Evolutionary conservation across 768 basidiomycete species (phyloP), one percentile per base, ranked within the genome.

Genomic region (Wakefieldia striispora): DNA sequence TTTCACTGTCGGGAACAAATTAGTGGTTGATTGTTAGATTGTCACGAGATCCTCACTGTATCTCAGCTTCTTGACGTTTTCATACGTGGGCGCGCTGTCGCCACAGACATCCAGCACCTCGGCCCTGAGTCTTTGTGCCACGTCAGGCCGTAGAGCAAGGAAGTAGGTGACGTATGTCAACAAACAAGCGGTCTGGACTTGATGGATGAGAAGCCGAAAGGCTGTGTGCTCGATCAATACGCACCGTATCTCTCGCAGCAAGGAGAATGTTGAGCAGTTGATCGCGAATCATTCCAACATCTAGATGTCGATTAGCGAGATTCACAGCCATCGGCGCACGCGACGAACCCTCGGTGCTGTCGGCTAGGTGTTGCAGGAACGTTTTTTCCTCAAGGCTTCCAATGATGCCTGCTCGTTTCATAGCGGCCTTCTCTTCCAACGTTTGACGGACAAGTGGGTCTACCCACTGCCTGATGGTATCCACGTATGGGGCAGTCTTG

Each of bases 201-300:
- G 31, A 48, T 42, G 35, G 27, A 4, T 52, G 9, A 31, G 45
- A 19, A 49, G 14, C 11, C 21, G 24, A 26, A 33, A 37, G 14
- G n/a, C 11, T 19, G 7, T 13, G 36, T 38, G 27, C 1, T 45
- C 26, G 26, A 20, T 38, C 46, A 35, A 39, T 17, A 72, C 79
- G 40, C 37, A 86, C 86, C 31, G 90, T 91, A 68, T 93, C 90
- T 47, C 90, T 70, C 20, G 86, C 78, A 6, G 90, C 90, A 11
- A 91, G 71, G 2, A 93, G 70, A 64, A 91, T 81, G 60, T 81
- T 91, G 41, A 91, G 73, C 12, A 91, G 66, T 54, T 92, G 86
- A 67, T 91, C 87, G 19, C 86, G 81, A 47, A 93, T 86, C 37
- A 82, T 64, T 8, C 78, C 72, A 11, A 69, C 69, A 61, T 91